A percentile compares a stretch with the other conserved stretches of the same genome.
Conservation (phyloP, 768 basidiomycete genomes). For the Multifurca ochricompacta region DNA sequence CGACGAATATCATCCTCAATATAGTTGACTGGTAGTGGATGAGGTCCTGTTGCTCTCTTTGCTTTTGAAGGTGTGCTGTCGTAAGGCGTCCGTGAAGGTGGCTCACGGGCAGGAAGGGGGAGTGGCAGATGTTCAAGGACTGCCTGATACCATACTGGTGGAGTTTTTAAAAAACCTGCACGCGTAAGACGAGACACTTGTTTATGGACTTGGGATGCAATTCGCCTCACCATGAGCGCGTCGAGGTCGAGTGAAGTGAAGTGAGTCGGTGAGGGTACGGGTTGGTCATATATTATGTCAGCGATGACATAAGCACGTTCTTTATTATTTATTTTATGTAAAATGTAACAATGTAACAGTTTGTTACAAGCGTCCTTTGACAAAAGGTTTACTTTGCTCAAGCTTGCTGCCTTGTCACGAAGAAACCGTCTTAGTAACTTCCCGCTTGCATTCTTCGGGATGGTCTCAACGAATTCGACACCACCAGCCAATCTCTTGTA, state of each 20-base stretch:
- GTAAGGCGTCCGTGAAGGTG: constrained; percentile 47
- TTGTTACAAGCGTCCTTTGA: constrained; percentile 6
- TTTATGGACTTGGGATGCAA: constrained; percentile 85
- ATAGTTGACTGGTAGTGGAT: constrained; percentile 60
- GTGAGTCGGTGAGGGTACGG: background rate
- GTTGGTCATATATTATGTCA: constrained; percentile 2
- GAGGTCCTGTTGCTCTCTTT: constrained; percentile 12
- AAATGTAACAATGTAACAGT: background rate
- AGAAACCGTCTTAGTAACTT: constrained; percentile 27
- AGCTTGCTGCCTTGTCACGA: constrained; percentile 22
- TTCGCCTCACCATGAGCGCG: constrained; percentile 71
- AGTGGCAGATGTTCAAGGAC: constrained; percentile 86
- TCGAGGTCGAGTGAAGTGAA: background rate
- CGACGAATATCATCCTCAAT: constrained; percentile 78
- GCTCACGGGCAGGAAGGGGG: constrained; percentile 69
- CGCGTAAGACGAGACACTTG: constrained; percentile 76
- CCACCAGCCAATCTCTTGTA: constrained; percentile 35
- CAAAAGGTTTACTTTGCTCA: background rate
- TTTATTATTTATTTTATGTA: too few relatives aligned
- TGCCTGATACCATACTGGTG: constrained; percentile 79
- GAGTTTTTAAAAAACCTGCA: constrained; percentile 48
- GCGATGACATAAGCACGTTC: background rate
- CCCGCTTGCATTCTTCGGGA: constrained; percentile 30
- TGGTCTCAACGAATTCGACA: constrained; percentile 31
- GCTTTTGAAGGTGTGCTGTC: constrained; percentile 31